Evolutionary conservation across 495 filamentous ascomycete genomes (phyloP), one percentile per base, ranked within the genome.

Genomic region (Tuber umbilicatum): DNA sequence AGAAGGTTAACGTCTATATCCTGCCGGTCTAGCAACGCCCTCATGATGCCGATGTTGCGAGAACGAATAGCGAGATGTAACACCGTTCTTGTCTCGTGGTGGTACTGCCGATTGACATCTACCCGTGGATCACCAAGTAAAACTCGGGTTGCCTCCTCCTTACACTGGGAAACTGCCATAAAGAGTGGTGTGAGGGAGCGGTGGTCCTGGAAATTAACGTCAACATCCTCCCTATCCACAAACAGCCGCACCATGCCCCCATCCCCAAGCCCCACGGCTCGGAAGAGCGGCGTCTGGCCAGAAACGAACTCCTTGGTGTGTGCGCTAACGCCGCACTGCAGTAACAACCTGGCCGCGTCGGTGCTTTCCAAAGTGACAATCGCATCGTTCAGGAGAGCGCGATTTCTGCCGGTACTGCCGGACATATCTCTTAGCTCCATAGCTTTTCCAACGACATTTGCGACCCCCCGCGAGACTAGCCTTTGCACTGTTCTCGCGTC

Each of bases 51-150:
- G 3, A 73, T 3, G 37, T 76, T 68, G 0, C 38, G 35, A n/a
- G 70, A 40, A 35, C 43, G 39, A 21, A 71, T 50, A 2, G 74
- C 70, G 14, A 76, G 67, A 70, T 78, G 76, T 0, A 76, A 43
- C 16, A 64, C 76, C 0, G 76, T 76, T 6, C 73, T 47, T 6
- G 41, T 21, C 7, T 2, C 43, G 0, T 6, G 43, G 43, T 23
- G 23, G 5, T 45, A 50, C 21, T 10, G 47, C 6, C 23, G 21
- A n/a, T n/a, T 50, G 47, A 50, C 23, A 2, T 50, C 47, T 50
- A n/a, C 47, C 23, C 47, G 47, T 50, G 47, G 47, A 50, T 50
- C 47, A 0, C n/a, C 47, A 6, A 50, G 23, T 2, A 50, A 14
- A 17, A 23, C 47, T n/a, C 6, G 23, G 9, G 9, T 7, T n/a